Evolutionary conservation across 2,329 filamentous ascomycete species (phyloP), one percentile per base, ranked within the genome.

Genomic region (Colletotrichum costaricense): DNA sequence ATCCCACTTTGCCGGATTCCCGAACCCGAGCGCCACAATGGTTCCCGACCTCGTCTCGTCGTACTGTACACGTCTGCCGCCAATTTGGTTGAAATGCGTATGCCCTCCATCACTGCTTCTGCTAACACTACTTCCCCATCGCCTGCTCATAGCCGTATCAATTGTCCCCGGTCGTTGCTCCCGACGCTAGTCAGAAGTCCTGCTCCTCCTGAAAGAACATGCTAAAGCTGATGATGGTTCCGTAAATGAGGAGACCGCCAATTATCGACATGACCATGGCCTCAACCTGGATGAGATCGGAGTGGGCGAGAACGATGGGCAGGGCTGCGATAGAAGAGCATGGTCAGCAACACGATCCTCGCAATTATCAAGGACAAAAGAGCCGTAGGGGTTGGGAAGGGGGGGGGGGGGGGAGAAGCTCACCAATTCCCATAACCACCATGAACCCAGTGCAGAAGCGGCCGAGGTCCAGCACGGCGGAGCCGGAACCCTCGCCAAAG

Each of bases 161-260:
- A 38, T 46, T 22, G 46, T 38, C 26, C 22, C 30, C 46, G 33
- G 57, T 62, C 71, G 49, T 57, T 26, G 24, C 16, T 8, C 22
- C 30, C 38, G 8, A 11, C 30, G 38, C 55, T 54, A 56, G 79
- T 86, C 85, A 98, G 83, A 98, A 99, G 79, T 98, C 97, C 81
- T 97, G 94, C 82, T 98, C 95, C 84, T 98, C 95, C 82, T 96
- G 93, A 88, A 99, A 99, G 87, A 98, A 99, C 92, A 98, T 94
- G 77, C 94, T 93, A 84, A 99, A 99, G 86, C 94, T 97, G 85
- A 99, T 97, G 81, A 99, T 98, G 62, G 97, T 99, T 70, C 95
- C 94, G 85, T 99, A 99, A 82, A 99, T 99, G 81, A 99, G 86
- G 73, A 98, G 87, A 65, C 97, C 97, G 33, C 97, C 97, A 65